Evolutionary conservation across 345 rosid species (phyloP).

Genomic region (Eucalyptus regnans): DNA sequence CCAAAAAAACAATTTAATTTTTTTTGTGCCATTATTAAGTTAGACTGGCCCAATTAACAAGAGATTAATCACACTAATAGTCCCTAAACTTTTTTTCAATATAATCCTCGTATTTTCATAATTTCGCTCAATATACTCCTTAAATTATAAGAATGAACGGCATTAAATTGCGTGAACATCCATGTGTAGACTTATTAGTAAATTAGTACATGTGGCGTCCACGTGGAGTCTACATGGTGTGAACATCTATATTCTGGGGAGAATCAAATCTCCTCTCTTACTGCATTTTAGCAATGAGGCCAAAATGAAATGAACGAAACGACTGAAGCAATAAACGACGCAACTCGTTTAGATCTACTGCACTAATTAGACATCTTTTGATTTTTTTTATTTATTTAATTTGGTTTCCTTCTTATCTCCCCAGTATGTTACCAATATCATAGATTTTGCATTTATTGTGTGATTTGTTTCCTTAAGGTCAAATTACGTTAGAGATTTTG

Average conservation of each 20-base stretch:
- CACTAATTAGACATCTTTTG: background rate
- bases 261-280: background rate
- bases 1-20: background rate
- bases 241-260: too few species aligned
- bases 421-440: background rate
- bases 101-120: fast-evolving
- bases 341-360: background rate
- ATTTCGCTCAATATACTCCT: background rate
- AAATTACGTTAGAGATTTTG: background rate
- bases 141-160: background rate
- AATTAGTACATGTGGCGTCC: background rate
- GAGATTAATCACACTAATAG: fast-evolving
- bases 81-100: background rate
- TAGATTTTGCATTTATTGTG: background rate
- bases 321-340: background rate
- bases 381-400: too few species aligned
- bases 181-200: background rate
- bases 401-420: background rate
- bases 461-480: background rate
- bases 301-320: background rate
- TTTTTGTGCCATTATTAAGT: background rate
- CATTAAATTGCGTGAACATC: background rate
- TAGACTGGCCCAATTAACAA: background rate
- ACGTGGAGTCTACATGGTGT: background rate
- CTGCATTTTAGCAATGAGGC: background rate